Evolutionary conservation across 192 early-diverging fungal species (phyloP).

Genomic region (Backusella sp.): DNA sequence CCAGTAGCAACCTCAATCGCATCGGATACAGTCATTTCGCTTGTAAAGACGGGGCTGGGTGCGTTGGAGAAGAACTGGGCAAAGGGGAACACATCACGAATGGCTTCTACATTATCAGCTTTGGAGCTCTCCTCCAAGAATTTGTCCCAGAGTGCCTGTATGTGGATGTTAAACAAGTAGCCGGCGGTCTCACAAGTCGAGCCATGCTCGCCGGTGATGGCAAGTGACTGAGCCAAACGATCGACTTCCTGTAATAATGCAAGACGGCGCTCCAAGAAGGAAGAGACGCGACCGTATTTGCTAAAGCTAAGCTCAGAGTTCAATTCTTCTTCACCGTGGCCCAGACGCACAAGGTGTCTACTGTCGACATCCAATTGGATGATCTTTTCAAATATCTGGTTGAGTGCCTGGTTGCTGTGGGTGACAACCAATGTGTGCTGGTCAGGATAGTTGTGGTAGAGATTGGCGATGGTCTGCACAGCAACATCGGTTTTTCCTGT

Average conservation of each 20-base stretch:
- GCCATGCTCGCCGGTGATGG: slow-evolving; percentile 82
- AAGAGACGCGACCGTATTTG: slow-evolving; percentile 92
- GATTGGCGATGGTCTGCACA: slow-evolving; percentile 92
- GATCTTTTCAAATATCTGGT: slow-evolving; percentile 98
- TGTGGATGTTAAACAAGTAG: slow-evolving; percentile 83
- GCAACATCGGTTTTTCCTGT: slow-evolving; percentile 99
- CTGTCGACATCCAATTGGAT: slow-evolving; percentile 81
- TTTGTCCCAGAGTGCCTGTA: slow-evolving; percentile 72
- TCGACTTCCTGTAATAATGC: slow-evolving; percentile 75
- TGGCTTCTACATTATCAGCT: slow-evolving; percentile 29
- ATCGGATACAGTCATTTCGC: slow-evolving; percentile 45
- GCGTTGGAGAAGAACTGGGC: slow-evolving; percentile 68
- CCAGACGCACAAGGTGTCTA: slow-evolving; percentile 90
- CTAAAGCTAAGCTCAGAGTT: slow-evolving; percentile 81
- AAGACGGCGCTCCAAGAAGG: slow-evolving; percentile 80
- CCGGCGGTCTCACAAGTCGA: slow-evolving; percentile 91
- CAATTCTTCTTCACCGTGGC: slow-evolving; percentile 92
- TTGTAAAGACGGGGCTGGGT: slow-evolving; percentile 69
- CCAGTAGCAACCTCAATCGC: slow-evolving; percentile 64
- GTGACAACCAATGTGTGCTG: slow-evolving; percentile 93
- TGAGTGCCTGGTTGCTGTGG: slow-evolving; percentile 97
- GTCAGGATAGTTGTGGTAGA: slow-evolving; percentile 89
- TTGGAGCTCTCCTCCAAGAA: slow-evolving; percentile 44
- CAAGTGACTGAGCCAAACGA: slow-evolving; percentile 71
- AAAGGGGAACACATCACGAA: slow-evolving; percentile 80